These are phyloP conservation scores for Nothopassalora personata DNA, from an alignment of 2,329 filamentous ascomycete genomes.

Conservation along the genomic window DNA sequence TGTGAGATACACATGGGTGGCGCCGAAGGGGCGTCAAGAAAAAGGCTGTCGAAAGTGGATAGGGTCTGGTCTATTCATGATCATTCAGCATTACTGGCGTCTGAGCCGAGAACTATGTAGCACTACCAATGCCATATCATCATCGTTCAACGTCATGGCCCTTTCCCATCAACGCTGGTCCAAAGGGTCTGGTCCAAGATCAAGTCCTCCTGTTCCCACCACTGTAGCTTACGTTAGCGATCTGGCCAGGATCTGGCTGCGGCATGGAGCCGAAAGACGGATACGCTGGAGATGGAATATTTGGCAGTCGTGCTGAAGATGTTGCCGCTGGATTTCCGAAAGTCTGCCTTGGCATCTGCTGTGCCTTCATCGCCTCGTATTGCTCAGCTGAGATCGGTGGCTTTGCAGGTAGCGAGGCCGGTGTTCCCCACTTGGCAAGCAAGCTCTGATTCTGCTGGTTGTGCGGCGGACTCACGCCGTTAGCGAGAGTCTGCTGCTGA, in stretches of 20 bases:
- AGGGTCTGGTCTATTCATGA: not conserved
- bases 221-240: constrained; percentile 1
- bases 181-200: not conserved
- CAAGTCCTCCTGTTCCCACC: not conserved
- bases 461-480: not conserved
- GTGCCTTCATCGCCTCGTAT: constrained; percentile 18
- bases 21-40: no score
- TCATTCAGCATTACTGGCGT: not conserved
- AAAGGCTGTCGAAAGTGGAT: not conserved
- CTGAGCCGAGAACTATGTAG: not conserved
- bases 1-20: no score
- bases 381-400: constrained; percentile 44
- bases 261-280: constrained; percentile 4
- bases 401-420: constrained; percentile 51
- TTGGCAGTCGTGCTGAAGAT: constrained; percentile 11
- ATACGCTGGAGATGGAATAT: not conserved
- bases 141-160: not conserved
- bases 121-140: not conserved
- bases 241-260: not conserved
- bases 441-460: constrained; percentile 38
- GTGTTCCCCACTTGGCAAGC: constrained; percentile 54
- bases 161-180: not conserved
- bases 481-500: constrained; percentile 9
- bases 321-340: constrained; percentile 16
- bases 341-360: constrained; percentile 17